Evolutionary conservation across 2,329 filamentous ascomycete species (phyloP).

Genomic region (Xylariales sp.): DNA sequence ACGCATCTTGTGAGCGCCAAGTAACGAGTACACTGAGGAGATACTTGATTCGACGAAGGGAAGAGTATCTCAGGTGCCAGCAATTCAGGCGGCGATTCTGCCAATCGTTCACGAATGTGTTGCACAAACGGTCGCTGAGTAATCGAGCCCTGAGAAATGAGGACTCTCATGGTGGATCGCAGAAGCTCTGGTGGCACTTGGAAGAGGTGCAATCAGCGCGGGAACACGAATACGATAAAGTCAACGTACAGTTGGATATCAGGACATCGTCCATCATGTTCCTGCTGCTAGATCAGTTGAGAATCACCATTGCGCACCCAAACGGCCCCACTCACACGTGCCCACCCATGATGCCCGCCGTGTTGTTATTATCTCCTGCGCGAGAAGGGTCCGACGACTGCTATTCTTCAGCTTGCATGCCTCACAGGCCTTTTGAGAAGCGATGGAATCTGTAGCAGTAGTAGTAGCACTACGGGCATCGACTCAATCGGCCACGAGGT

Average conservation of each 20-base stretch:
- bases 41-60: conserved; percentile 17
- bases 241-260: conserved; percentile 31
- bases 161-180: conserved; percentile 27
- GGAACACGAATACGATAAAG: too few species aligned
- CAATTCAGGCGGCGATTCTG: conserved; percentile 18
- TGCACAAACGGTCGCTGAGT: conserved; percentile 29
- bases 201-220: background rate
- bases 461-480: too few species aligned
- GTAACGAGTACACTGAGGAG: conserved; percentile 20
- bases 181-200: conserved; percentile 27
- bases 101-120: conserved; percentile 25
- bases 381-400: too few species aligned
- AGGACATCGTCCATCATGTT: conserved; percentile 38
- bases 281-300: conserved; percentile 14
- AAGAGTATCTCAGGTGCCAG: conserved; percentile 21
- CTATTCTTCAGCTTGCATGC: too few species aligned
- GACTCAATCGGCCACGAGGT: too few species aligned
- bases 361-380: too few species aligned
- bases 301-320: background rate
- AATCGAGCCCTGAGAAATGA: conserved; percentile 25
- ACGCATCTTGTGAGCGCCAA: conserved; percentile 29
- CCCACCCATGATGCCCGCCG: conserved; percentile 16
- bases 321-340: conserved; percentile 19
- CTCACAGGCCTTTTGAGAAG: too few species aligned
- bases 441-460: too few species aligned